Conservation (phyloP, 352 stramenopile genomes). For the Phytophthora gonapodyides region DNA sequence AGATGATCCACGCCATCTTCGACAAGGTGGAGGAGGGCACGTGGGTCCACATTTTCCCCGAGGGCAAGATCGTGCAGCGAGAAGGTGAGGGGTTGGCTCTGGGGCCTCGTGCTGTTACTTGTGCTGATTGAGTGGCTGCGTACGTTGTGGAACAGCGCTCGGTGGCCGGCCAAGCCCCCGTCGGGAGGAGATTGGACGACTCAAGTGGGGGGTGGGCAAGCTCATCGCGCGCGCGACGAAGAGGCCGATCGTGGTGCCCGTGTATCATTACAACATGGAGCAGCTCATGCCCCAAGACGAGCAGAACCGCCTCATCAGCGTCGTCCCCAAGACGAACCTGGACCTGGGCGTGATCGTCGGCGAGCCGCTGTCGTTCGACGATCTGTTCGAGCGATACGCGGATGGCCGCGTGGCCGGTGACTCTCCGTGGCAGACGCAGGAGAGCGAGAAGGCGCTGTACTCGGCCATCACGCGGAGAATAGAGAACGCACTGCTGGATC, state of each 20-base stretch:
- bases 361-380: constrained; percentile 81
- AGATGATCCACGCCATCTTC: constrained; percentile 82
- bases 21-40: constrained; percentile 76
- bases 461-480: constrained; percentile 87
- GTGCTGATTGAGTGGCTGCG: not conserved
- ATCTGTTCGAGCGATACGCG: constrained; percentile 72
- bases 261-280: constrained; percentile 91
- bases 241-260: constrained; percentile 76
- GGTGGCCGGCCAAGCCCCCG: constrained; percentile 64
- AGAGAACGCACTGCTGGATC: constrained; percentile 72
- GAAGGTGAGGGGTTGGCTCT: constrained; percentile 37
- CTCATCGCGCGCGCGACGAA: constrained; percentile 77
- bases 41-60: constrained; percentile 90
- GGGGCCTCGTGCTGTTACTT: not conserved
- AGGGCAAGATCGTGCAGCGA: constrained; percentile 83
- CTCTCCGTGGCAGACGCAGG: constrained; percentile 62
- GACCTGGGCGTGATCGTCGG: constrained; percentile 67
- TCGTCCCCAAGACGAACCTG: constrained; percentile 59
- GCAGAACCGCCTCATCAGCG: constrained; percentile 69
- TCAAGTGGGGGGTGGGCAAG: constrained; percentile 90
- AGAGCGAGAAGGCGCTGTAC: constrained; percentile 74
- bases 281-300: constrained; percentile 85
- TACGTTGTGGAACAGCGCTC: constrained; percentile 43
- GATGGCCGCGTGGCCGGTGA: constrained; percentile 49
- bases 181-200: constrained; percentile 71